Base-by-base conservation (phyloP, 495 filamentous ascomycete species). In the Cercophora samala region DNA sequence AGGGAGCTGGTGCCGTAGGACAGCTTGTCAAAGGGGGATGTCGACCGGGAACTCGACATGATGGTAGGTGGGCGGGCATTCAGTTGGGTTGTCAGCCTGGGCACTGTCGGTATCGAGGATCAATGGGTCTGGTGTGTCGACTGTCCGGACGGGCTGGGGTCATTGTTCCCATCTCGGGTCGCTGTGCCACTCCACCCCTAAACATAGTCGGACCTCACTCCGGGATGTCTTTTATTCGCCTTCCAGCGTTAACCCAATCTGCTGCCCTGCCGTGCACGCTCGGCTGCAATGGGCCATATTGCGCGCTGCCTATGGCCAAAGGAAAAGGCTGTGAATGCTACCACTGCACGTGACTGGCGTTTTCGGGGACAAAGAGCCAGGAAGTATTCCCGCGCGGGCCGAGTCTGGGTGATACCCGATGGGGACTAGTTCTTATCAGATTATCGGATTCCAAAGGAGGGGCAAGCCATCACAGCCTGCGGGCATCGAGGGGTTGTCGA, bases 21-120 rank as follows among this genome's bases (percentile, higher is more conserved):
- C 29, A 54, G 68, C 56, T 56, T 21, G 25, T 67, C 63, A 5
- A 60, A 53, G 4, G 67, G 64, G 4, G 67, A 69, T 9, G 52
- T 37, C 24, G 67, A 51, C 5, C 62, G 37, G 5, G 62, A 65
- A n/a, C 52, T 25, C 17, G 64, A 11, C 63, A 65, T 66, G 9
- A 21, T 66, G 17, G 37, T 23, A 19, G 55, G 8, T n/a, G 19
- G 37, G 13, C 37, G 11, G 26, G 3, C 1, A 5, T 29, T 29
- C n/a, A n/a, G n/a, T 29, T 29, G 3, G n/a, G n/a, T n/a, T n/a
- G 3, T 29, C 26, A 29, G 26, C 26, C 26, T 29, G 26, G 26
- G 26, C 26, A 8, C 4, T 29, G 26, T 5, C 13, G 15, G 37
- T 46, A 46, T 46, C 37, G 9, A 46, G 37, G 37, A 17, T 46